Base-by-base conservation (phyloP, 106 monocot species). In the Narthecium ossifragum region DNA sequence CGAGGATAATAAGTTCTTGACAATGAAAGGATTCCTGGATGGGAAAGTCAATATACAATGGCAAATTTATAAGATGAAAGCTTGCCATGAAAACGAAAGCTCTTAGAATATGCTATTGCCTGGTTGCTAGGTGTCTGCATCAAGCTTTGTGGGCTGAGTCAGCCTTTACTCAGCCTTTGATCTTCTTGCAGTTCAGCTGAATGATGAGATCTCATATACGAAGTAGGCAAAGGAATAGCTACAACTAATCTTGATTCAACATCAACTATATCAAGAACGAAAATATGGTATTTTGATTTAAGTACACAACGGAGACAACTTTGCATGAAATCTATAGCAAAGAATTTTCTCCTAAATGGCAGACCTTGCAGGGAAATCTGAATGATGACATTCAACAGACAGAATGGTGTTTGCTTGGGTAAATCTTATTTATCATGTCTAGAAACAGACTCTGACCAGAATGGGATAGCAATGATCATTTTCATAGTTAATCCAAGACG, bases 381-480 rank as follows among this genome's bases (percentile, higher is more conserved):
- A 32, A 32, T 23, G 3, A 57, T 32, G 15, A 31, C 34, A 57
- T 33, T 15, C 18, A 18, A 15, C 13, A 14, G 3, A 8, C 18
- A 9, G 32, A n/a, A 58, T n/a, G n/a, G n/a, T n/a, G n/a, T n/a
- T n/a, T n/a, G n/a, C n/a, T n/a, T n/a, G n/a, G n/a, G n/a, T n/a
- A n/a, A n/a, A n/a, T n/a, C n/a, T n/a, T n/a, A n/a, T n/a, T n/a
- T n/a, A n/a, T n/a, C n/a, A 12, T 39, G 27, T 26, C 49, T 23
- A 34, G 36, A 74, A 59, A 6, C 63, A 67, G 32, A 88, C 70
- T 66, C 65, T 98, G 28, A 82, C 49, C 30, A 99, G 58, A 13
- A 88, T 54, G 34, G 98, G 98, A 57, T 99, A 91, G 76, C 79
- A 84, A 63, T 99, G 98, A 73, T 88, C 85, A 32, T 65, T 52